A percentile compares a stretch with the other conserved stretches of the same genome.
phyloP scores from a whole-genome alignment of 495 filamentous ascomycete genomes.

The Hypomontagnella submonticulosa region DNA sequence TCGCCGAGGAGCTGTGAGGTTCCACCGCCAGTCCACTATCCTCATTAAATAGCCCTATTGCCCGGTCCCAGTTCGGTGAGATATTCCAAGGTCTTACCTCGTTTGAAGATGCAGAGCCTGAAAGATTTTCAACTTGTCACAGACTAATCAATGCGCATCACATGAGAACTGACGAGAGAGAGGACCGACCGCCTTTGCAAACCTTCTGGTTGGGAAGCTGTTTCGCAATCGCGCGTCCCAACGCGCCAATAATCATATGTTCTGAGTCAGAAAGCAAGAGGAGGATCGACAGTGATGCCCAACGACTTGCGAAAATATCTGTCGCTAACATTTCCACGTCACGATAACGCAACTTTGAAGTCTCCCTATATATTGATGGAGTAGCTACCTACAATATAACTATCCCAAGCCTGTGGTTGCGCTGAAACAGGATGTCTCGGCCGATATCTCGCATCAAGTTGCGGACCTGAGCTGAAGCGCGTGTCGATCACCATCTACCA shows the following conservation, averaged over 20 bases:
- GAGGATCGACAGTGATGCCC: too few relatives aligned
- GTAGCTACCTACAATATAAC: not conserved
- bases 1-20: not conserved
- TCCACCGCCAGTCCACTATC: constrained; percentile 27
- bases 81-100: constrained; percentile 45
- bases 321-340: too few relatives aligned
- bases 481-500: not conserved
- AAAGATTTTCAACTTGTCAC: constrained; percentile 29
- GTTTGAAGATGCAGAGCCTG: constrained; percentile 30
- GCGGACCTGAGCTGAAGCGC: not conserved
- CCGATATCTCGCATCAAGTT: constrained; percentile 8
- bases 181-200: not conserved
- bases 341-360: not conserved
- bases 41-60: constrained; percentile 28
- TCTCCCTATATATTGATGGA: not conserved
- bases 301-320: too few relatives aligned
- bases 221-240: constrained; percentile 29
- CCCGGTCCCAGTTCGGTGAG: constrained; percentile 41
- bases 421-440: not conserved
- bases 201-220: constrained; percentile 2
- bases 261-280: constrained; percentile 1
- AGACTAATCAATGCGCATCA: constrained; percentile 31
- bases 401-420: not conserved
- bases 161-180: constrained; percentile 37
- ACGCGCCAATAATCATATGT: constrained; percentile 1